Evolutionary conservation across 2,329 filamentous ascomycete species (phyloP).

Genomic region (Graphilbum ipis-grandicollis): DNA sequence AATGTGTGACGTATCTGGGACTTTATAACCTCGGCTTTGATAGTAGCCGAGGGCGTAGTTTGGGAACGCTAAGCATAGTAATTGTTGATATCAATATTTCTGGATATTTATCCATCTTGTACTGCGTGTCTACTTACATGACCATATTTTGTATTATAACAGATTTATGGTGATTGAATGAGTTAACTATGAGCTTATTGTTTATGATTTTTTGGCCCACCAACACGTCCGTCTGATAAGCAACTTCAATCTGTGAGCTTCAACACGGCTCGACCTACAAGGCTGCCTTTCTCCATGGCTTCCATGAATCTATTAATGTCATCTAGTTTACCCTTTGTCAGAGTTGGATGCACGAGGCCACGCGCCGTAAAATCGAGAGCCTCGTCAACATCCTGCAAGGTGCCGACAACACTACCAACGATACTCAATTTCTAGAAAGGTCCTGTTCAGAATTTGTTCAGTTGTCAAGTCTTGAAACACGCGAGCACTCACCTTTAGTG

Average conservation of each 20-base stretch:
- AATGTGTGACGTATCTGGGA: too few species aligned
- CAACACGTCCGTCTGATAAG: too few species aligned
- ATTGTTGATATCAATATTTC: too few species aligned
- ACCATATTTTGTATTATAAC: too few species aligned
- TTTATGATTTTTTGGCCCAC: too few species aligned
- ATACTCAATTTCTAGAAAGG: slow-evolving; percentile 4
- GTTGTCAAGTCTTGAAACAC: neutral
- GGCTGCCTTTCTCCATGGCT: slow-evolving; percentile 1
- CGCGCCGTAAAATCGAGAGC: slow-evolving; percentile 7
- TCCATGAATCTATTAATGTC: slow-evolving; percentile 7
- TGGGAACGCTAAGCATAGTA: too few species aligned
- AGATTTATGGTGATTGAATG: too few species aligned
- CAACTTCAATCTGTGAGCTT: neutral
- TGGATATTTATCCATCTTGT: too few species aligned
- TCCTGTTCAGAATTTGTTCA: neutral
- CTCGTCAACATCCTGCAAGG: slow-evolving; percentile 5
- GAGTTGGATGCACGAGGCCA: slow-evolving; percentile 6
- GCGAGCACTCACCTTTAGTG: slow-evolving; percentile 3
- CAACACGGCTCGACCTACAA: slow-evolving; percentile 5
- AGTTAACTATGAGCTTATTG: too few species aligned
- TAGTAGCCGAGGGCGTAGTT: too few species aligned
- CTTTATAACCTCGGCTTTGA: too few species aligned
- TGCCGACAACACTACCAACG: slow-evolving; percentile 7
- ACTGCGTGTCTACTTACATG: too few species aligned
- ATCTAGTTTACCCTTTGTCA: slow-evolving; percentile 6